These are phyloP conservation scores for Phytopythium montanum DNA, from an alignment of 352 stramenopile species.

Conservation along the genomic window DNA sequence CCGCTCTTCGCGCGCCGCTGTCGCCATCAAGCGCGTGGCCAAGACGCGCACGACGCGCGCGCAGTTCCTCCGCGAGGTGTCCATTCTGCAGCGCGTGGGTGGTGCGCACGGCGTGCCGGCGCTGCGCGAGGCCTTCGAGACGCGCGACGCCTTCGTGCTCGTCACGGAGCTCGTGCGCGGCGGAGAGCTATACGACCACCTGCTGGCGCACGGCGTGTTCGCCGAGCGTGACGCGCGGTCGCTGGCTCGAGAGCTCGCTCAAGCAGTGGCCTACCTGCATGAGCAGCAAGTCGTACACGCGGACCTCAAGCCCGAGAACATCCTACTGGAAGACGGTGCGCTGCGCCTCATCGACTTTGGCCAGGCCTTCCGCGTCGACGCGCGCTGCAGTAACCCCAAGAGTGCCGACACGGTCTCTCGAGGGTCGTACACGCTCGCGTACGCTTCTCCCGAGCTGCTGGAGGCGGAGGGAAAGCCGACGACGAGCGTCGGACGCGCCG, in stretches of 20 bases:
- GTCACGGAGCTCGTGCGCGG: conserved; percentile 53
- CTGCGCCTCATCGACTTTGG: conserved; percentile 81
- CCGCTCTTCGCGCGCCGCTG: conserved; percentile 31
- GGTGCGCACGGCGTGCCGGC: conserved; percentile 39
- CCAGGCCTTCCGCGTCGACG: conserved; percentile 50
- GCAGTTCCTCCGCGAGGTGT: conserved; percentile 51
- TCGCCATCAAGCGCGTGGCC: conserved; percentile 54
- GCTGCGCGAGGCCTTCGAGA: conserved; percentile 57
- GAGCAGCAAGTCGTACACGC: conserved; percentile 42
- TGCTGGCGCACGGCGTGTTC: conserved; percentile 41
- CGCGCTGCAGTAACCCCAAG: neutral
- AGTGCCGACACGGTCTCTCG: neutral
- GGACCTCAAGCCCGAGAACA: conserved; percentile 59
- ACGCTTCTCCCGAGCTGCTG: conserved; percentile 8
- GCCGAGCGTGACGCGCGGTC: conserved; percentile 27
- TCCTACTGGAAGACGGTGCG: conserved; percentile 21
- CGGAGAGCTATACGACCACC: conserved; percentile 46
- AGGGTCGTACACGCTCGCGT: conserved; percentile 6
- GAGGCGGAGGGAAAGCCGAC: neutral
- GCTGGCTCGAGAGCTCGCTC: conserved; percentile 33
- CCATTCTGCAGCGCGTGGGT: conserved; percentile 39
- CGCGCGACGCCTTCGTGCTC: conserved; percentile 44
- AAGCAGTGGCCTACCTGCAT: conserved; percentile 39
- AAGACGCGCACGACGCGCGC: conserved; percentile 31
- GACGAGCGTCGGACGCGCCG: conserved; percentile 25